Evolutionary conservation across 257 asterid species (phyloP).

Genomic region (Fraxinus pennsylvanica): DNA sequence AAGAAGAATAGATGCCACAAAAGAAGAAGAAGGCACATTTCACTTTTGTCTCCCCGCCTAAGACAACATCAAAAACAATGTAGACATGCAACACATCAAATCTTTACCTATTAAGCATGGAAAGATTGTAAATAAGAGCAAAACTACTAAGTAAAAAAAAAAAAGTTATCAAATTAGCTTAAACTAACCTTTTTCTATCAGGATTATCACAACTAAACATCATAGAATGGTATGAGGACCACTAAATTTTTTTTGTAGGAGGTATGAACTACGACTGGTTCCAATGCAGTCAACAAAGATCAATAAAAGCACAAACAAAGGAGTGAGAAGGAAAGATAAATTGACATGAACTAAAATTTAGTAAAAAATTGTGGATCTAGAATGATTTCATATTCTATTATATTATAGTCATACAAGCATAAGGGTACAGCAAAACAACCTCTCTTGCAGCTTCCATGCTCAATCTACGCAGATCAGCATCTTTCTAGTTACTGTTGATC

Average conservation of each 20-base stretch:
- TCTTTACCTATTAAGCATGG: neutral
- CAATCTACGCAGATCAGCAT: conserved; percentile 97
- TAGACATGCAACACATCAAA: no score
- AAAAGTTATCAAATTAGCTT: neutral
- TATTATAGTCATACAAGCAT: conserved; percentile 11
- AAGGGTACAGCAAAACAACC: conserved; percentile 36
- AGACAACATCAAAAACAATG: no score
- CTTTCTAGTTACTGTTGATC: conserved; percentile 95
- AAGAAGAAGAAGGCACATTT: no score
- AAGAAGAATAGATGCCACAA: no score
- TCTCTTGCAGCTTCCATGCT: conserved; percentile 99
- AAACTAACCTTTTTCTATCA: neutral
- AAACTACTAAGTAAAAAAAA: no score
- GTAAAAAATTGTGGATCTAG: conserved; percentile 2
- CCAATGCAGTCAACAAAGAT: neutral
- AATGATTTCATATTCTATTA: neutral
- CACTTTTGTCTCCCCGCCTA: no score
- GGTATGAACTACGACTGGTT: neutral
- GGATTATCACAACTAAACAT: neutral
- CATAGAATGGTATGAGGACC: conserved; percentile 3
- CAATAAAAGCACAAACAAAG: neutral
- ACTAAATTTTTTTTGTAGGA: neutral
- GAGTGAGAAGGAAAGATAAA: neutral
- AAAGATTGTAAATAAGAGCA: neutral
- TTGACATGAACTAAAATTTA: neutral